These are phyloP conservation scores for Monilinia fructigena DNA, from an alignment of 2,329 filamentous ascomycete species.

Conservation along the genomic window DNA sequence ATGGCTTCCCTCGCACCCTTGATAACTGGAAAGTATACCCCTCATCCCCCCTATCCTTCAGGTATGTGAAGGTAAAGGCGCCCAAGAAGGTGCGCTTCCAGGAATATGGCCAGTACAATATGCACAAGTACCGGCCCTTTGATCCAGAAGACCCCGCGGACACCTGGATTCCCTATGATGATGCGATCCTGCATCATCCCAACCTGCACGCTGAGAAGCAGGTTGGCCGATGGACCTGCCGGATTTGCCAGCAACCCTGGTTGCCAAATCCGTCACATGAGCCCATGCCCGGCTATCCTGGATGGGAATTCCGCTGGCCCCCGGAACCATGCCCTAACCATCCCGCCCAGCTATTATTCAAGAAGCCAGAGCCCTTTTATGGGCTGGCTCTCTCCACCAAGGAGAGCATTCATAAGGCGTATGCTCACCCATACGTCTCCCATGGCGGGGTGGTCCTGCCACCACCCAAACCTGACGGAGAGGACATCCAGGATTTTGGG, in stretches of 20 bases:
- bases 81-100: background rate
- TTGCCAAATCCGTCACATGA: background rate
- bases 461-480: background rate
- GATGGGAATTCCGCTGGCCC: background rate
- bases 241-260: background rate
- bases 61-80: background rate
- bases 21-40: constrained; percentile 8
- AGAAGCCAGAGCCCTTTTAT: background rate
- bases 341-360: background rate
- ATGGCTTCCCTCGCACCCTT: background rate
- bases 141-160: background rate
- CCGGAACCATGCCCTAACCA: background rate
- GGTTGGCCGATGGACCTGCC: background rate
- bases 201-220: background rate
- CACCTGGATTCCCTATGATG: background rate
- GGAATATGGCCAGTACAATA: background rate
- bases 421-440: background rate
- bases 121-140: background rate
- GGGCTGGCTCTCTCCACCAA: background rate
- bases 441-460: background rate
- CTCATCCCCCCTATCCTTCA: background rate
- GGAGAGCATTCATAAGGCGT: background rate
- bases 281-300: background rate
- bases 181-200: constrained; percentile 12
- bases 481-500: background rate